A percentile compares a stretch with the other conserved stretches of the same genome.
Evolutionary conservation across 306 rosid genomes (phyloP).

Genomic region (Trifolium pratense): DNA sequence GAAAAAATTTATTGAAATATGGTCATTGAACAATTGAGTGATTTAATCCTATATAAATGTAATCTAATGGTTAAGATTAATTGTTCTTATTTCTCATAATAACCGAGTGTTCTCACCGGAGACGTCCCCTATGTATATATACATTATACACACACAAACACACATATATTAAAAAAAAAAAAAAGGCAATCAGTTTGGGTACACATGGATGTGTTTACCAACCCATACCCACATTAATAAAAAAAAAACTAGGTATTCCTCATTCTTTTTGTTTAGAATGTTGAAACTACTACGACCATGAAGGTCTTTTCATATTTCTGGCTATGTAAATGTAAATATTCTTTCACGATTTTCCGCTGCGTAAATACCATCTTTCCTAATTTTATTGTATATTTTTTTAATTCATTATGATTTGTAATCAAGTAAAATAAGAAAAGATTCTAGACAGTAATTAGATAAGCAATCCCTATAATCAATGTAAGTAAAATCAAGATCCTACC

Average conservation of each 20-base stretch:
- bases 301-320: background rate
- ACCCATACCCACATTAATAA: background rate
- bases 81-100: too few species aligned
- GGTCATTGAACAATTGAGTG: too few species aligned
- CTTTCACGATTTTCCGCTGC: background rate
- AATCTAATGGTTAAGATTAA: too few species aligned
- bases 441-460: background rate
- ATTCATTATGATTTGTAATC: background rate
- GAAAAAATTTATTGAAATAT: too few species aligned
- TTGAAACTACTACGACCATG: background rate
- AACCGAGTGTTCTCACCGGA: too few species aligned
- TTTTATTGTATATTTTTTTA: background rate
- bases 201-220: background rate
- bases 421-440: background rate
- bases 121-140: too few species aligned
- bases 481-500: constrained; percentile 5
- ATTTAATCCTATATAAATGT: too few species aligned
- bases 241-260: background rate
- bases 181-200: background rate
- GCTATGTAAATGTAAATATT: constrained; percentile 15
- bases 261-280: background rate
- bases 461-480: constrained; percentile 3
- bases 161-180: too few species aligned
- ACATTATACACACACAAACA: too few species aligned
- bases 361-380: background rate